Percentiles rank a stretch among this genome's conserved stretches.
Evolutionary conservation across 805 yeast genomes (phyloP).

Genomic region (Maudiozyma pseudohumilis): DNA sequence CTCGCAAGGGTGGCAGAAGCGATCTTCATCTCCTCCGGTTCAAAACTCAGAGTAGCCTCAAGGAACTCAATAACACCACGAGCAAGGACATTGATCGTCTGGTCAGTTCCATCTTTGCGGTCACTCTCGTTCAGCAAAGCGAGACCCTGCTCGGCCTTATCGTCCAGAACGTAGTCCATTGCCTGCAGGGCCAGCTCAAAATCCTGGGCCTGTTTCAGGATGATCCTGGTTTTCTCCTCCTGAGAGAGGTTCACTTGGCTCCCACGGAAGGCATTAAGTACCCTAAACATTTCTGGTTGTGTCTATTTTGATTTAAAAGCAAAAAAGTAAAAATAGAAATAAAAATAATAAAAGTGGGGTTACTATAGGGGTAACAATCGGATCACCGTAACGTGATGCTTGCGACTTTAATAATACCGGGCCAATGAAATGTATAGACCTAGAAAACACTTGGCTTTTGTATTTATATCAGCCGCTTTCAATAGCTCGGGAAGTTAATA

Average conservation of each 20-base stretch:
- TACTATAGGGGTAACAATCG: too few species aligned
- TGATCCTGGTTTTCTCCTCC: conserved; percentile 3
- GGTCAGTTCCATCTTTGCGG: conserved; percentile 34
- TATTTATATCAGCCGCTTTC: too few species aligned
- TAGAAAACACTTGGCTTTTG: too few species aligned
- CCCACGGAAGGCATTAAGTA: conserved; percentile 2
- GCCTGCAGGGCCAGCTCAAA: conserved; percentile 74
- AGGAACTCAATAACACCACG: conserved; percentile 80
- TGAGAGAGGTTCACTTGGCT: neutral
- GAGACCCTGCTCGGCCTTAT: conserved; percentile 62
- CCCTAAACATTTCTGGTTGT: conserved; percentile 2
- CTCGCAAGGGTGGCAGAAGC: conserved; percentile 66
- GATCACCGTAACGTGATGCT: too few species aligned
- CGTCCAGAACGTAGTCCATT: conserved; percentile 86
- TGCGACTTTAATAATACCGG: too few species aligned
- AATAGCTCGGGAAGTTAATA: too few species aligned
- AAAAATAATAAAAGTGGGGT: neutral
- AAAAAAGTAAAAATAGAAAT: neutral
- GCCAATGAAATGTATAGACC: too few species aligned
- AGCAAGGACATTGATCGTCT: conserved; percentile 62
- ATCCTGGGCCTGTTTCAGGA: conserved; percentile 35
- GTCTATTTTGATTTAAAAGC: neutral
- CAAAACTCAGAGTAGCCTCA: conserved; percentile 91
- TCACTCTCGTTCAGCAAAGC: conserved; percentile 31
- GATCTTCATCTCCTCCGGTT: conserved; percentile 71